phyloP scores from a whole-genome alignment of 2,329 filamentous ascomycete genomes.

The Talaromyces albobiverticillius region DNA sequence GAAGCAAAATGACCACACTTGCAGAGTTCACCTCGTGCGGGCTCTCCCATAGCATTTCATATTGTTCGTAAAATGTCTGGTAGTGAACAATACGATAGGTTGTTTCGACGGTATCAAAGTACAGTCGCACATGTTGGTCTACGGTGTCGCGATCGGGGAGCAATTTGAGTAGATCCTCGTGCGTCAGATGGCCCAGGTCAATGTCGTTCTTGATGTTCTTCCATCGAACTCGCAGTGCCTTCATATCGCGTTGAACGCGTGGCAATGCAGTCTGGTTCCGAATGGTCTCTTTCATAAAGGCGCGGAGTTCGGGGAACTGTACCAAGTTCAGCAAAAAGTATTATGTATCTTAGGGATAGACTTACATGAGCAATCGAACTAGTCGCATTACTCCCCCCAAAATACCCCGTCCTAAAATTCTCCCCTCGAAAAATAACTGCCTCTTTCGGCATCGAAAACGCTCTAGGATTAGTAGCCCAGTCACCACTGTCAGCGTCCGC shows the following conservation, averaged over 20 bases:
- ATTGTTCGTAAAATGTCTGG: slow-evolving; percentile 23
- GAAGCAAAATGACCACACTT: slow-evolving; percentile 20
- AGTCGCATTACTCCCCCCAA: slow-evolving; percentile 22
- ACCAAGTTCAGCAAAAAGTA: too few relatives aligned
- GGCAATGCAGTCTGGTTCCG: slow-evolving; percentile 19
- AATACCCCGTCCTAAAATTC: slow-evolving; percentile 23
- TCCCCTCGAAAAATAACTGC: slow-evolving; percentile 21
- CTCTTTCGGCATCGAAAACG: slow-evolving; percentile 9
- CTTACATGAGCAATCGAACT: slow-evolving; percentile 22
- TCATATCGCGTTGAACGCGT: slow-evolving; percentile 21
- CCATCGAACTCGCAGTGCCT: slow-evolving; percentile 20
- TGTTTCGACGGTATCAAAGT: slow-evolving; percentile 23
- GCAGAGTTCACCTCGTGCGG: slow-evolving; percentile 16
- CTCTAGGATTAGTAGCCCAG: neutral
- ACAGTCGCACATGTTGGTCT: slow-evolving; percentile 21
- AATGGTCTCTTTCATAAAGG: slow-evolving; percentile 23
- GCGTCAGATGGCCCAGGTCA: slow-evolving; percentile 2
- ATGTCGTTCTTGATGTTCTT: slow-evolving; percentile 15
- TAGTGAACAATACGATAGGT: slow-evolving; percentile 23
- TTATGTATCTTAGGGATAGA: too few relatives aligned
- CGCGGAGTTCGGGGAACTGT: slow-evolving; percentile 22
- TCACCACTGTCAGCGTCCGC: slow-evolving; percentile 8
- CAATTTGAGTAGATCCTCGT: slow-evolving; percentile 18
- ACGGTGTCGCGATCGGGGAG: slow-evolving; percentile 20
- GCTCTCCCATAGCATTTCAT: slow-evolving; percentile 18